Base-by-base conservation (phyloP, 129 eudicot genomes). In the Flaveria linearis region DNA sequence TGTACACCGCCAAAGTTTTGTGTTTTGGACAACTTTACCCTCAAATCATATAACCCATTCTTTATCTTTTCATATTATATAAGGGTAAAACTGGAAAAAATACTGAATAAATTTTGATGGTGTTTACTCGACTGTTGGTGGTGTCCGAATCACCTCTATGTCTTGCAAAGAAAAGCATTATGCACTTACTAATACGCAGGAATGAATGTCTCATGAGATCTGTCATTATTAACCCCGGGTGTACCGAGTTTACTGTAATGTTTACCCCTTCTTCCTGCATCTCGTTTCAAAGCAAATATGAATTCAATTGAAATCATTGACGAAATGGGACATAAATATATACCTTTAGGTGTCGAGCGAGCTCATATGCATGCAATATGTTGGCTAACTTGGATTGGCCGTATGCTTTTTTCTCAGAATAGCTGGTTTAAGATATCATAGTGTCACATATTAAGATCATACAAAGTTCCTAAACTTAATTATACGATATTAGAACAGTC, bases 161-260 rank as follows among this genome's bases (percentile, higher is more conserved):
- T 20, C 7, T 57, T 13, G 68, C 17, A 26, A 58, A 60, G 65
- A 23, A 60, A 23, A 60, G 33, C 6, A 23, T 52, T 18, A 10
- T 30, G 68, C 30, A 71, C 96, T 81, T 87, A 88, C 98, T 83
- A 81, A 90, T 87, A n/a, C 77, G 73, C 72, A 80, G 12, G 25
- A 75, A 71, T 0, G 96, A 87, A 75, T 93, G 85, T 51, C 77
- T 74, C 76, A 91, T 78, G 80, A 94, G 98, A 76, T 91, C 86
- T 71, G 98, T 94, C 96, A 87, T 88, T 56, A 94, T 94, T 53
- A 94, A 36, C 65, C 98, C 98, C 4, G 98, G 98, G 85, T 94
- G 98, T 69, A 94, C 92, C 1, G 98, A 91, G 80, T 91, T 94
- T 46, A 82, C 97, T 0, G 91, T 94, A 1, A 94, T 87, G 76